Conservation (phyloP, 176 grass and related monocot genomes). For the Otatea glauca region DNA sequence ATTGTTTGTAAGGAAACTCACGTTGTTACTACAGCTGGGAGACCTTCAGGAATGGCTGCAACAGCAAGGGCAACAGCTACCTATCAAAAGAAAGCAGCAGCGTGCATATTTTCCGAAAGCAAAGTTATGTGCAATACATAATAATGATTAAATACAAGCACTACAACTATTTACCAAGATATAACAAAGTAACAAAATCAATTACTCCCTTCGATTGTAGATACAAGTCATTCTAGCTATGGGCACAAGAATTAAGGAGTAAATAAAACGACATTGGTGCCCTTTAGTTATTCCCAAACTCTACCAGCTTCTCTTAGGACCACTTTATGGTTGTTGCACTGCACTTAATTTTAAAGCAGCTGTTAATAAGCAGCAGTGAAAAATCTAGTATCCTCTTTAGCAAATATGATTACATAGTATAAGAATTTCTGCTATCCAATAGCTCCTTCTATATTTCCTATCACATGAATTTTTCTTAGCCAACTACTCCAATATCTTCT, state of each 20-base stretch:
- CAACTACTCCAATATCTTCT: not conserved
- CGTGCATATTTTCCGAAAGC: slow-evolving; percentile 21
- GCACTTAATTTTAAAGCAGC: not conserved
- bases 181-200: slow-evolving; percentile 17
- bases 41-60: slow-evolving; percentile 97
- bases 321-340: not conserved
- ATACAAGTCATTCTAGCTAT: not conserved
- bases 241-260: not conserved
- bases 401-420: not conserved
- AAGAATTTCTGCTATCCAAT: not conserved
- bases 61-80: slow-evolving; percentile 97
- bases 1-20: slow-evolving; percentile 58
- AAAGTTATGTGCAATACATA: slow-evolving; percentile 21
- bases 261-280: not conserved
- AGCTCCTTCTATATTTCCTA: not conserved
- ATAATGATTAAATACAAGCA: not conserved
- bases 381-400: not conserved
- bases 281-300: slow-evolving; percentile 29
- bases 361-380: not conserved
- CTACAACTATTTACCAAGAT: slow-evolving; percentile 8
- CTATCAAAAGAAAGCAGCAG: slow-evolving; percentile 57
- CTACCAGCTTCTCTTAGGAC: not conserved
- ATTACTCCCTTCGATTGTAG: not conserved
- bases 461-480: not conserved
- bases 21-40: slow-evolving; percentile 99